A percentile compares a stretch with the other conserved stretches of the same genome.
phyloP scores from a whole-genome alignment of 2,329 filamentous ascomycete species.

The Cyphellophora attinorum region DNA sequence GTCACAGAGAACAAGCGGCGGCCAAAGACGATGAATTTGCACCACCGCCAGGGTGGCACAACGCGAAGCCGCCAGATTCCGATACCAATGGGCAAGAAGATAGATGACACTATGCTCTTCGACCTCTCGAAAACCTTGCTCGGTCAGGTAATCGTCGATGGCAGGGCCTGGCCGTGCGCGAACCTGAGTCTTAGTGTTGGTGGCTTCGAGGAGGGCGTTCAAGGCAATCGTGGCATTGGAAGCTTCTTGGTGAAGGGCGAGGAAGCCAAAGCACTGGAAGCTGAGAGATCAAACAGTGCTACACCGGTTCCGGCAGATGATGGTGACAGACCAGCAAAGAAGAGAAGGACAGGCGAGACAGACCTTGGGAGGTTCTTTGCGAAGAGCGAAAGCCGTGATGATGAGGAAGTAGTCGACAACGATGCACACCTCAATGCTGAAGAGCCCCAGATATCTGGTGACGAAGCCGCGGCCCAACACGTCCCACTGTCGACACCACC shows the following conservation, averaged over 20 bases:
- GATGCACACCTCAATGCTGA: not conserved
- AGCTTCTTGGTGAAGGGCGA: constrained; percentile 67
- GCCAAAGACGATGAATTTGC: constrained; percentile 75
- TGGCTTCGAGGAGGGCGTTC: constrained; percentile 84
- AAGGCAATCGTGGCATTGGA: constrained; percentile 76
- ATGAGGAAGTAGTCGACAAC: constrained; percentile 17
- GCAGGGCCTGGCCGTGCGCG: constrained; percentile 78
- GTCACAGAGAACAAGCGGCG: constrained; percentile 77
- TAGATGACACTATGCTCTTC: constrained; percentile 65
- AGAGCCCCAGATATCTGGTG: constrained; percentile 12
- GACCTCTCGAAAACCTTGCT: constrained; percentile 68
- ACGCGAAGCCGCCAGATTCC: constrained; percentile 64
- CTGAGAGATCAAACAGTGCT: constrained; percentile 21
- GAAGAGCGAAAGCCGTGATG: constrained; percentile 26
- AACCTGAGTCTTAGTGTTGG: constrained; percentile 80
- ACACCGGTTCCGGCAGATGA: constrained; percentile 19
- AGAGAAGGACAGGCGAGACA: constrained; percentile 39
- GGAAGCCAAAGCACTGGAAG: constrained; percentile 37
- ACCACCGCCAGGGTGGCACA: constrained; percentile 66
- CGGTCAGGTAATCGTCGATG: constrained; percentile 67
- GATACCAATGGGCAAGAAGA: constrained; percentile 64
- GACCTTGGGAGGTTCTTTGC: constrained; percentile 51
- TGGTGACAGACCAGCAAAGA: constrained; percentile 22
- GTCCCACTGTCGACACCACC: not conserved
- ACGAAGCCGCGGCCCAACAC: constrained; percentile 1